These are phyloP conservation scores for Sporisorium exsertum DNA, from an alignment of 1,284 basidiomycete genomes.

Conservation along the genomic window DNA sequence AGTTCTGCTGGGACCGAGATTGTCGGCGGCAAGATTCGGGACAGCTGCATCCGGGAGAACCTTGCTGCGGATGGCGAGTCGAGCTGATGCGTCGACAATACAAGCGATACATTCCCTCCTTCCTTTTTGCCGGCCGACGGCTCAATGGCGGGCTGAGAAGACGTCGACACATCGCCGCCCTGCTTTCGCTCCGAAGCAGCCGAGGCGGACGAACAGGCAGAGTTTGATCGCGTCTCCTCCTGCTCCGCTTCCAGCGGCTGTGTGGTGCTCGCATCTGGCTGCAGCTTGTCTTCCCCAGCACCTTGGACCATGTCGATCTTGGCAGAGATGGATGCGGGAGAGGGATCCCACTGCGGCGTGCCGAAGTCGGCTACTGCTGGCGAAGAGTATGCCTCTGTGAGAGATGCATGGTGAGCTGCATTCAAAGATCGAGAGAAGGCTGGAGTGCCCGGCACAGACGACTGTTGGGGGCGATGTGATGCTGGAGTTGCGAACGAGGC, in stretches of 20 bases:
- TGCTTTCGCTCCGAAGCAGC: slow-evolving; percentile 24
- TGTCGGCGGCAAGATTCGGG: not conserved
- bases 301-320: not conserved
- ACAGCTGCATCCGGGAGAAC: slow-evolving; percentile 27
- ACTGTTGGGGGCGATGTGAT: slow-evolving; percentile 7
- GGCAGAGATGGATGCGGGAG: not conserved
- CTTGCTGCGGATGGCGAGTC: slow-evolving; percentile 34
- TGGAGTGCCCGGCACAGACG: not conserved
- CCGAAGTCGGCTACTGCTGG: slow-evolving; percentile 12
- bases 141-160: not conserved
- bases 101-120: not conserved
- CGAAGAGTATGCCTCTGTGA: not conserved
- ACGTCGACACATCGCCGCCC: slow-evolving; percentile 21
- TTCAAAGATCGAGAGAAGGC: not conserved
- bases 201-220: slow-evolving; percentile 16
- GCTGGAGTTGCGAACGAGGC: slow-evolving; percentile 25
- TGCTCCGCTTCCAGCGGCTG: slow-evolving; percentile 1
- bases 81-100: not conserved
- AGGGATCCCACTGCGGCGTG: slow-evolving; percentile 27
- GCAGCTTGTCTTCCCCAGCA: not conserved
- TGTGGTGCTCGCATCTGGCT: not conserved
- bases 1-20: not conserved
- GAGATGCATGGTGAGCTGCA: not conserved
- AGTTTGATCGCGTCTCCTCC: slow-evolving; percentile 12
- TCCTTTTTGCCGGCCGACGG: not conserved